Conservation (phyloP, 2,329 filamentous ascomycete genomes). For the Metarhizium anisopliae region DNA sequence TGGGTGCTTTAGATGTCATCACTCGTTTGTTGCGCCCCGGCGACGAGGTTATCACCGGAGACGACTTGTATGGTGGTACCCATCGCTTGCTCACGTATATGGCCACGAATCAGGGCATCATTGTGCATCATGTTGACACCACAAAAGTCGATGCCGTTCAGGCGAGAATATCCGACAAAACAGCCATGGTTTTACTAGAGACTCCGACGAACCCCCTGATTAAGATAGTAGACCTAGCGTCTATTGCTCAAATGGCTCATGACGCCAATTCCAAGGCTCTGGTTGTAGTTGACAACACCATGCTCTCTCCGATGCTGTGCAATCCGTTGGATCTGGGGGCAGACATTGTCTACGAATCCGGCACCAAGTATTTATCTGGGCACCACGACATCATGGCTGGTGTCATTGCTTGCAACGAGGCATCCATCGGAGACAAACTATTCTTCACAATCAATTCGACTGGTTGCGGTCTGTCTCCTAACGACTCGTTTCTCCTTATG, state of each 20-base stretch:
- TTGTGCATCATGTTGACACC: slow-evolving; percentile 95
- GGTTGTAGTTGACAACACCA: slow-evolving; percentile 95
- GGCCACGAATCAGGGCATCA: slow-evolving; percentile 77
- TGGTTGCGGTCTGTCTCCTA: slow-evolving; percentile 86
- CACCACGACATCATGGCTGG: slow-evolving; percentile 99
- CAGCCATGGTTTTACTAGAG: slow-evolving; percentile 90
- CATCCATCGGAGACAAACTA: slow-evolving; percentile 73
- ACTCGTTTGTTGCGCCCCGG: slow-evolving; percentile 82
- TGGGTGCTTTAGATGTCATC: slow-evolving; percentile 96
- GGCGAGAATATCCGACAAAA: slow-evolving; percentile 65
- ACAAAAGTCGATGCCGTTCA: slow-evolving; percentile 66
- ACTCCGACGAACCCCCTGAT: slow-evolving; percentile 96
- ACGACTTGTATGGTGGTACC: slow-evolving; percentile 93
- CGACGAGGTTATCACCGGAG: slow-evolving; percentile 94
- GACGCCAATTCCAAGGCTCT: slow-evolving; percentile 68
- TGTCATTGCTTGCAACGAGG: slow-evolving; percentile 84
- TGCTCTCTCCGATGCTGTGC: slow-evolving; percentile 90
- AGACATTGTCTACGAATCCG: slow-evolving; percentile 94
- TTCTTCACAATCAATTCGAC: slow-evolving; percentile 97
- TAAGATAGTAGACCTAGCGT: slow-evolving; percentile 88
- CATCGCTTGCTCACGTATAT: slow-evolving; percentile 91
- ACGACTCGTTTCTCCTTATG: slow-evolving; percentile 93
- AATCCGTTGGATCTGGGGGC: slow-evolving; percentile 92
- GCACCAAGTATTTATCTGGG: slow-evolving; percentile 94
- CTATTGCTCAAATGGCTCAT: slow-evolving; percentile 70